Evolutionary conservation across 352 stramenopile genomes (phyloP).

Genomic region (Albugo candida): DNA sequence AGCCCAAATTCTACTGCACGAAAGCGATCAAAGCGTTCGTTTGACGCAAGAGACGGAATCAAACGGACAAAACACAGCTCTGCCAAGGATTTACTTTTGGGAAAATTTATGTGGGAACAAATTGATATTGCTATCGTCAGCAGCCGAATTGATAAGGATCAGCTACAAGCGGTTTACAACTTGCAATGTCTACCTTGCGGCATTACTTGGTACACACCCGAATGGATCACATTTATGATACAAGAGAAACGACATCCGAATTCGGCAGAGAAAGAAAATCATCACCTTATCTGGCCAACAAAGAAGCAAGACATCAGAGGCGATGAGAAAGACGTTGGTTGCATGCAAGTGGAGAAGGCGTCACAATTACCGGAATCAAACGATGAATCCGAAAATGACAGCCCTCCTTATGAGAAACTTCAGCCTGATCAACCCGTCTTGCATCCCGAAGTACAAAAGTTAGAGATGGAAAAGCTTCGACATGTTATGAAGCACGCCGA

Average conservation of each 20-base stretch:
- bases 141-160: conserved; percentile 17
- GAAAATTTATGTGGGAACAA: conserved; percentile 17
- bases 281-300: conserved; percentile 9
- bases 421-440: conserved; percentile 14
- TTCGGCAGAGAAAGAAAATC: conserved; percentile 11
- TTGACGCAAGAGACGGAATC: not conserved
- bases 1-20: not conserved
- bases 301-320: conserved; percentile 4
- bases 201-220: conserved; percentile 25
- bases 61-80: not conserved
- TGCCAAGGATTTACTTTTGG: not conserved
- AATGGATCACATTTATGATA: conserved; percentile 39
- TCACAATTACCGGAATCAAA: not conserved
- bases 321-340: conserved; percentile 8
- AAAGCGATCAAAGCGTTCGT: not conserved
- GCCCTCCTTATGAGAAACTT: conserved; percentile 13
- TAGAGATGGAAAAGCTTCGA: conserved; percentile 27
- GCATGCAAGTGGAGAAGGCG: conserved; percentile 3
- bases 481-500: conserved; percentile 31
- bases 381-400: conserved; percentile 1
- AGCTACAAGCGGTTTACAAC: conserved; percentile 13
- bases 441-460: conserved; percentile 17
- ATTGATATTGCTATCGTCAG: conserved; percentile 31
- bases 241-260: conserved; percentile 20
- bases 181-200: conserved; percentile 14